Percentiles rank a stretch among this genome's conserved stretches.
Conservation (phyloP, 2,329 filamentous ascomycete species). For the Phialophora tarda region DNA sequence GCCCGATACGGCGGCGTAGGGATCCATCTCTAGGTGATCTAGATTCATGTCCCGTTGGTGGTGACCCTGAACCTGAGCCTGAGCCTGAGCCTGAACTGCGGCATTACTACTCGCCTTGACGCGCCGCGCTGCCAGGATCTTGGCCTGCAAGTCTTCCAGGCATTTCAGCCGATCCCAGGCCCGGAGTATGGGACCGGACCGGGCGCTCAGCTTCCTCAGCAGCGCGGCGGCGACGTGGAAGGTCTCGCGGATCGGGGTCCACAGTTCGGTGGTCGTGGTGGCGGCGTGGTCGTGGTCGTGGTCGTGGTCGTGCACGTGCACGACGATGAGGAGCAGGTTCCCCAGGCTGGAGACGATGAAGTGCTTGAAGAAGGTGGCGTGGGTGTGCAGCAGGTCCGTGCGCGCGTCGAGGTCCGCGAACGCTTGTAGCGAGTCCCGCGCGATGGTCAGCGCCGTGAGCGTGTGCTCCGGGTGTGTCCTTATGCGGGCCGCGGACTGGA, state of each 20-base stretch:
- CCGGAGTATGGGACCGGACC: constrained; percentile 15
- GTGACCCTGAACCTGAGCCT: too few species aligned
- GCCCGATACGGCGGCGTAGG: too few species aligned
- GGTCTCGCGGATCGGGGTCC: constrained; percentile 6
- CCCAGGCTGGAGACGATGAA: constrained; percentile 20
- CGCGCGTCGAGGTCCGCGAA: constrained; percentile 10
- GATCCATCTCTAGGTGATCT: too few species aligned
- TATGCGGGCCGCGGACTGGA: constrained; percentile 15
- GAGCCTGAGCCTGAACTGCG: too few species aligned
- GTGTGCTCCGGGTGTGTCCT: not conserved
- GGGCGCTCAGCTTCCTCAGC: constrained; percentile 12
- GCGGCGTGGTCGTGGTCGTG: too few species aligned
- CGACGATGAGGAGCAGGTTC: constrained; percentile 16
- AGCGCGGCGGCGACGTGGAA: constrained; percentile 11
- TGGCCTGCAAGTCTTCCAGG: constrained; percentile 20
- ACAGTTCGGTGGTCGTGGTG: constrained; percentile 2
- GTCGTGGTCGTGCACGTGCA: constrained; percentile 1
- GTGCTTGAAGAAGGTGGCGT: constrained; percentile 24
- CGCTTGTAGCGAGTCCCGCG: constrained; percentile 10
- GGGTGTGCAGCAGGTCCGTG: constrained; percentile 8
- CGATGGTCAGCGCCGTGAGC: constrained; percentile 7
- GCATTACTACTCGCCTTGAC: not conserved
- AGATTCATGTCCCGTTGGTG: too few species aligned
- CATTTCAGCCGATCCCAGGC: constrained; percentile 17
- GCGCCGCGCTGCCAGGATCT: constrained; percentile 14